Evolutionary conservation across 257 asterid genomes (phyloP).

Genomic region (Handroanthus guayacan): DNA sequence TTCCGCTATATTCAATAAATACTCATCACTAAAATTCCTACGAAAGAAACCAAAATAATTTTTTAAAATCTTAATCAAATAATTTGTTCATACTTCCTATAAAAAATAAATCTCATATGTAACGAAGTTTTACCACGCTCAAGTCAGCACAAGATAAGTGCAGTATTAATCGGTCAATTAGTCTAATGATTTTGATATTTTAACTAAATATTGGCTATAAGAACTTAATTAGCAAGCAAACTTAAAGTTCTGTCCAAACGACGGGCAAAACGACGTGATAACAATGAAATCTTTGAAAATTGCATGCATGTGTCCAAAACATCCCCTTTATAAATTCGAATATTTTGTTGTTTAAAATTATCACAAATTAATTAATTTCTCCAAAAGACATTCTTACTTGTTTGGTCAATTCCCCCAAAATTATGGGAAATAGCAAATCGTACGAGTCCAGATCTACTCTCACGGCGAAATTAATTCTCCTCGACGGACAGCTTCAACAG

Average conservation of each 20-base stretch:
- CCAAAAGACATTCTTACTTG: not conserved
- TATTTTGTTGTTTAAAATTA: not conserved
- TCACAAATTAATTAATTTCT: not conserved
- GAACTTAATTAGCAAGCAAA: conserved; percentile 29
- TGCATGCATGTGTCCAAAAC: conserved; percentile 19
- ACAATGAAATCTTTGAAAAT: conserved; percentile 33
- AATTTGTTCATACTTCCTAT: too few relatives aligned
- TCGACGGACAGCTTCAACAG: conserved; percentile 66
- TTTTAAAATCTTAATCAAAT: too few relatives aligned
- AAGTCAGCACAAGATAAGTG: too few relatives aligned
- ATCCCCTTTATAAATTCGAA: not conserved
- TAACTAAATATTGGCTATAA: conserved; percentile 1
- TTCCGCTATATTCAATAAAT: too few relatives aligned
- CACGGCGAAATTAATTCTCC: conserved; percentile 67
- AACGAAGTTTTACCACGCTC: too few relatives aligned
- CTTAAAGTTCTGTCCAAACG: conserved; percentile 34
- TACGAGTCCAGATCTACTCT: conserved; percentile 55
- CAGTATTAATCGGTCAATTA: not conserved
- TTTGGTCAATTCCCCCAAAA: not conserved
- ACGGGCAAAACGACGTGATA: conserved; percentile 47
- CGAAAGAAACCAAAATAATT: too few relatives aligned
- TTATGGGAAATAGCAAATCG: conserved; percentile 71
- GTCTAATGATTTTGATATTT: conserved; percentile 10
- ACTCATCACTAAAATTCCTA: too few relatives aligned
- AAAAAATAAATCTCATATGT: too few relatives aligned